Base-by-base conservation (phyloP, 345 rosid genomes). In the Eucalyptus sp. region DNA sequence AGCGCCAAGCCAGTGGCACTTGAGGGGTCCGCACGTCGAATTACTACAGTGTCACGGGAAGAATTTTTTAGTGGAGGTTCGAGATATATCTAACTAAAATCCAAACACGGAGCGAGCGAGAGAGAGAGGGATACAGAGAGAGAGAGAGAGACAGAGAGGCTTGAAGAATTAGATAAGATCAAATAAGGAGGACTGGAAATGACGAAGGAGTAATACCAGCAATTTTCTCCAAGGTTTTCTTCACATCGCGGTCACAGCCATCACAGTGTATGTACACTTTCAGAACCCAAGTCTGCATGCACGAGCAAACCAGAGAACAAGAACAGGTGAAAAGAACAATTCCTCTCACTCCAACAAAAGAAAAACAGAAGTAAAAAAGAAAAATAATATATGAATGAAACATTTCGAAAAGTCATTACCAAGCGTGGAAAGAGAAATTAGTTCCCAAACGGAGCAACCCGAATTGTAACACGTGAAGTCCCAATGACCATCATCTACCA, bases 181-280 rank as follows among this genome's bases (percentile, higher is more conserved):
- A 51, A 51, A 51, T 17, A 51, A 51, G 54, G 22, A 51, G 56
- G 56, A 51, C 56, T 17, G 43, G 58, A 50, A 62, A 16, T 25
- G 88, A 58, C 20, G 43, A 33, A 54, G 51, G 43, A 27, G 41
- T 33, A 50, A 51, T 94, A 97, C 99, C 99, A 90, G 95, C 99
- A 62, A 97, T 97, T 91, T 96, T 97, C 91, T 96, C 96, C 94
- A 97, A 90, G 91, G 95, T 93, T 93, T 97, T 96, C 96, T 96
- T 95, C 89, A 97, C 99, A 89, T 96, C 95, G 33, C 94, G 96
- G 91, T 95, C 93, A 89, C 99, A 97, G 6, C 99, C 99, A 93
- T 96, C 99, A 89, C 99, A 97, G 91, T 96, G 98, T 83, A 97
- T 94, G 93, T 97, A 96, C 93, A 97, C 98, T 94, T 96, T 96